Conservation (phyloP, 495 filamentous ascomycete species). For the Rhypophila decipiens region DNA sequence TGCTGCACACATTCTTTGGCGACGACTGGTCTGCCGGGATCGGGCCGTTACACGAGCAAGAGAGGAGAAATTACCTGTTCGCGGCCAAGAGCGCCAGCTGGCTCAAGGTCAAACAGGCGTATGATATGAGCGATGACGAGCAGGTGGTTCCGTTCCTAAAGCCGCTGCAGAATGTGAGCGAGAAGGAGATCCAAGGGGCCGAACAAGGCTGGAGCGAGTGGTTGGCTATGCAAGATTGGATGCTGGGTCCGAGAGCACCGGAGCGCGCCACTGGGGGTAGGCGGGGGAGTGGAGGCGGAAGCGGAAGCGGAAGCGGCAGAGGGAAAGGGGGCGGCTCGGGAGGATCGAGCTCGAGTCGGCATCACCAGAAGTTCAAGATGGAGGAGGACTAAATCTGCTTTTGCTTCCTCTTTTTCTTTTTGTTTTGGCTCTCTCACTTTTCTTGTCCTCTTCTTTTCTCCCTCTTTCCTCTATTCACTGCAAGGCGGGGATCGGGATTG, state of each 20-base stretch:
- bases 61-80: conserved; percentile 90
- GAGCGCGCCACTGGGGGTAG: conserved; percentile 11
- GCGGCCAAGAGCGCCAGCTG: conserved; percentile 88
- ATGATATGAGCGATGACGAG: conserved; percentile 73
- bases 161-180: conserved; percentile 65
- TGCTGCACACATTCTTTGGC: conserved; percentile 92
- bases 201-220: conserved; percentile 80
- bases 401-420: too few relatives aligned
- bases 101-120: conserved; percentile 79
- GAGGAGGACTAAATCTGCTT: not conserved
- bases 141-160: conserved; percentile 83
- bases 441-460: too few relatives aligned
- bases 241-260: conserved; percentile 60
- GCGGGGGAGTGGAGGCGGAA: conserved; percentile 12
- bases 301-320: conserved; percentile 5
- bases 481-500: too few relatives aligned
- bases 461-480: not conserved
- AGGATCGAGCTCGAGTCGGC: too few relatives aligned
- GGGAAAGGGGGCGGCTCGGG: not conserved
- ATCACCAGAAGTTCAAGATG: conserved; percentile 1
- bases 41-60: conserved; percentile 76
- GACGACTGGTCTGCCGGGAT: conserved; percentile 80
- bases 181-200: conserved; percentile 76
- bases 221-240: conserved; percentile 92
- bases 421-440: too few relatives aligned